Evolutionary conservation across 2,329 filamentous ascomycete genomes (phyloP), one percentile per base, ranked within the genome.

Genomic region (Aspergillus hortae): DNA sequence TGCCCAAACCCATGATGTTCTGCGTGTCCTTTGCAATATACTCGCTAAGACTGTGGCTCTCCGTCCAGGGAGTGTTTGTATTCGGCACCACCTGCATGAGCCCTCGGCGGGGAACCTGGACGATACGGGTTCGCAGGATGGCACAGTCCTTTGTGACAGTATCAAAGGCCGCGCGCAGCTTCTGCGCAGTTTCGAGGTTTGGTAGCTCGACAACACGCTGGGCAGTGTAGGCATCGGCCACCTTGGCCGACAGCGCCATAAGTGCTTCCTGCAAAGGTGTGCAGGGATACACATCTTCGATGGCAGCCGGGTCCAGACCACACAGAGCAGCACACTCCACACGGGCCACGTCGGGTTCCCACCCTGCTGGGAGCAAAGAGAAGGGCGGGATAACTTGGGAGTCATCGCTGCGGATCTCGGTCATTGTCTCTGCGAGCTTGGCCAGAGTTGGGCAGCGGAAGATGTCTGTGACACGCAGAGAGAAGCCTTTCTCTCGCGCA

Each of bases 101-200:
- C 1, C 57, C 48, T 23, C 36, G 25, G 14, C 32, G 21, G n/a
- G 23, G 14, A 3, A 46, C 44, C 9, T 56, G 50, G 4, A 66
- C 53, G 36, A 67, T 62, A 7, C 70, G 63, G 0, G 73, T 76
- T 6, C 74, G 69, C 21, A 76, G 59, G 14, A 76, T 70, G 4
- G 70, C 63, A 14, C 61, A 57, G 11, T 65, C 61, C 10, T 61
- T 49, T 0, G 69, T 60, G 2, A 67, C 59, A 10, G 54, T 55
- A 17, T 69, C 59, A 69, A 71, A 76, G 1, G 71, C 67, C 3
- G 56, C 46, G 43, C 65, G 67, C 57, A 76, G 67, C 3, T 43
- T 36, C 11, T 12, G 19, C 4, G 21, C 7, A 15, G 53, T 45
- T 12, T 47, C 14, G 15, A 44, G 25, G 14, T 27, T 33, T 5